Conservation (phyloP, 805 yeast species). For the Ogataea angusta region DNA sequence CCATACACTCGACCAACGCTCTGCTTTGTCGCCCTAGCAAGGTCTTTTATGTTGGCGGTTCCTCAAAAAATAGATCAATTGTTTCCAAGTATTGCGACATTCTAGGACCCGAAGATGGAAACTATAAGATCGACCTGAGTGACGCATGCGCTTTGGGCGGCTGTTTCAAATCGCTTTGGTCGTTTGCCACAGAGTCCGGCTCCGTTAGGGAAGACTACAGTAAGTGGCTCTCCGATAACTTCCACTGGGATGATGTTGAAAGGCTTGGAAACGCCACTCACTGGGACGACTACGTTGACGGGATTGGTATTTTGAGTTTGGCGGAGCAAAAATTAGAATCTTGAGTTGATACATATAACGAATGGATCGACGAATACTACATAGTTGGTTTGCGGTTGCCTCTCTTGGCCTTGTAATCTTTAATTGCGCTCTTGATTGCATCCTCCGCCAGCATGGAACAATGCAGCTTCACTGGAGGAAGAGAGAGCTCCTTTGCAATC, state of each 20-base stretch:
- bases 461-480: conserved; percentile 96
- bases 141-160: conserved; percentile 95
- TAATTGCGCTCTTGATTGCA: conserved; percentile 95
- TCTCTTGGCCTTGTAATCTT: conserved; percentile 89
- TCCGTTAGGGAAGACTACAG: conserved; percentile 33
- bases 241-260: conserved; percentile 49
- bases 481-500: conserved; percentile 88
- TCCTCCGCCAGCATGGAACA: conserved; percentile 99
- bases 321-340: conserved; percentile 36
- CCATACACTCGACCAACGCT: conserved; percentile 41
- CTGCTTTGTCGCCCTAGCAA: conserved; percentile 58
- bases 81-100: conserved; percentile 67
- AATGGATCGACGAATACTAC: conserved; percentile 1
- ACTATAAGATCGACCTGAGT: conserved; percentile 68
- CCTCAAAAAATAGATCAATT: conserved; percentile 67
- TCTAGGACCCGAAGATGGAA: conserved; percentile 62
- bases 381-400: conserved; percentile 48
- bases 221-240: conserved; percentile 44
- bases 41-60: conserved; percentile 85
- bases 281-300: conserved; percentile 51
- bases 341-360: conserved; percentile 3
- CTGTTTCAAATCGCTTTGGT: conserved; percentile 82
- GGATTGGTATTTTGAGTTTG: conserved; percentile 48
- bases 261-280: conserved; percentile 36
- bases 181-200: conserved; percentile 37